phyloP scores from a whole-genome alignment of 73 alveolate species.

The Paramecium tetraurelia region DNA sequence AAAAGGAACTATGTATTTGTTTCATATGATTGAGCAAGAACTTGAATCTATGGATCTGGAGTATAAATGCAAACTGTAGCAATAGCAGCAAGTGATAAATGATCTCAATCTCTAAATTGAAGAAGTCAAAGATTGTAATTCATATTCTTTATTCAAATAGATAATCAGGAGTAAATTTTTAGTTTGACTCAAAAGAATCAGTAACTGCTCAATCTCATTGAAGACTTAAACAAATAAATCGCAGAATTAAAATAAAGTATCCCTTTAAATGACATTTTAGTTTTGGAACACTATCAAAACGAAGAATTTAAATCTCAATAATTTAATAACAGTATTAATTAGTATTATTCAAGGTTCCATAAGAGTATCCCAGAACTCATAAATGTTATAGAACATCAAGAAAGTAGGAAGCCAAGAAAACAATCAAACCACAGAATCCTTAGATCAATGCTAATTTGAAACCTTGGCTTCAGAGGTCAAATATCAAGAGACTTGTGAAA shows the following conservation, averaged over 20 bases:
- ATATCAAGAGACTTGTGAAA: neutral
- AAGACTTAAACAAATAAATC: neutral
- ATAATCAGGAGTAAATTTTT: neutral
- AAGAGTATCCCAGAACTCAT: neutral
- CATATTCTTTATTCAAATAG: neutral
- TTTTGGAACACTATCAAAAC: neutral
- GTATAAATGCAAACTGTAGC: neutral
- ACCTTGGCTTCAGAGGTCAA: neutral
- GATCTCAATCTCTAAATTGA: neutral
- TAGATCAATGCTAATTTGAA: neutral
- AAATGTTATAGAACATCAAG: neutral
- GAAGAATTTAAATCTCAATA: neutral
- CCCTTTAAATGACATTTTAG: neutral
- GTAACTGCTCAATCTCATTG: neutral
- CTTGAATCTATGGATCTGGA: neutral
- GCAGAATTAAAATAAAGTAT: neutral
- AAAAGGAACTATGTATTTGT: neutral
- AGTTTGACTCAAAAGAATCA: conserved; percentile 1
- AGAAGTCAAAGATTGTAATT: neutral
- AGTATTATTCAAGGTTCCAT: neutral
- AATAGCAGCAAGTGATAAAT: neutral
- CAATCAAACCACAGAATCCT: neutral
- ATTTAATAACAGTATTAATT: neutral
- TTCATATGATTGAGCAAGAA: neutral
- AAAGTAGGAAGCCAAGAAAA: neutral